Evolutionary conservation across 2,329 filamentous ascomycete species (phyloP).

Genomic region (Knoxdaviesia capensis): DNA sequence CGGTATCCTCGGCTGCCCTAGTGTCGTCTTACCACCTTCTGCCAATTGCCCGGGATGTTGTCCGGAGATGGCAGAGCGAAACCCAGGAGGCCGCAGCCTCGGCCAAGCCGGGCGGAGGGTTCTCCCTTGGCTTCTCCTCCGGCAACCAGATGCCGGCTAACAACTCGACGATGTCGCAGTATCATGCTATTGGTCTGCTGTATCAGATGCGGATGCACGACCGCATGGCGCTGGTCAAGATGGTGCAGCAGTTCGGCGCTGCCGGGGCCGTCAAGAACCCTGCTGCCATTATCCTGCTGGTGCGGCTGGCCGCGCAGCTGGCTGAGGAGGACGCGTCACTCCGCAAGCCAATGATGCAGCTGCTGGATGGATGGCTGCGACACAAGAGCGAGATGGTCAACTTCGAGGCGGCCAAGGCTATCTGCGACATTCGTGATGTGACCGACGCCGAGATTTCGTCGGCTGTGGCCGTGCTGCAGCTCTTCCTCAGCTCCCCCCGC

Average conservation of each 20-base stretch:
- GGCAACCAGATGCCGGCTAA: slow-evolving; percentile 57
- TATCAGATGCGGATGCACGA: slow-evolving; percentile 98
- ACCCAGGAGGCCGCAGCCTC: slow-evolving; percentile 90
- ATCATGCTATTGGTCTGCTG: slow-evolving; percentile 89
- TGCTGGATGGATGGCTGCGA: slow-evolving; percentile 87
- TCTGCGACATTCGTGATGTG: slow-evolving; percentile 85
- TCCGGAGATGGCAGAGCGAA: slow-evolving; percentile 95
- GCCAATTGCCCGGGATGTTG: slow-evolving; percentile 85
- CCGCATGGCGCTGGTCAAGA: slow-evolving; percentile 96
- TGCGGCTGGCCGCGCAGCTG: slow-evolving; percentile 78
- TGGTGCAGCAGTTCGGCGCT: slow-evolving; percentile 97
- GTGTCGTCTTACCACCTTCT: slow-evolving; percentile 96
- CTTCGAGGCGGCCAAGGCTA: slow-evolving; percentile 95
- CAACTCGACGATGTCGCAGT: slow-evolving; percentile 95
- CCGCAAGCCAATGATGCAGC: slow-evolving; percentile 88
- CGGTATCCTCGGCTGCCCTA: slow-evolving; percentile 85
- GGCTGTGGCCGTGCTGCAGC: slow-evolving; percentile 83
- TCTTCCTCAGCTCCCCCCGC: slow-evolving; percentile 89
- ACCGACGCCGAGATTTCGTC: slow-evolving; percentile 81
- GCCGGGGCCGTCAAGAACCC: slow-evolving; percentile 89
- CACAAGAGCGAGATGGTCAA: slow-evolving; percentile 99
- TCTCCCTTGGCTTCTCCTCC: slow-evolving; percentile 82
- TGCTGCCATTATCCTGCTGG: slow-evolving; percentile 78
- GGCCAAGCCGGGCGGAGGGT: slow-evolving; percentile 71
- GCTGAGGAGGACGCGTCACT: slow-evolving; percentile 82